These are phyloP conservation scores for Tilletia horrida DNA, from an alignment of 1,284 basidiomycete genomes.

Conservation along the genomic window DNA sequence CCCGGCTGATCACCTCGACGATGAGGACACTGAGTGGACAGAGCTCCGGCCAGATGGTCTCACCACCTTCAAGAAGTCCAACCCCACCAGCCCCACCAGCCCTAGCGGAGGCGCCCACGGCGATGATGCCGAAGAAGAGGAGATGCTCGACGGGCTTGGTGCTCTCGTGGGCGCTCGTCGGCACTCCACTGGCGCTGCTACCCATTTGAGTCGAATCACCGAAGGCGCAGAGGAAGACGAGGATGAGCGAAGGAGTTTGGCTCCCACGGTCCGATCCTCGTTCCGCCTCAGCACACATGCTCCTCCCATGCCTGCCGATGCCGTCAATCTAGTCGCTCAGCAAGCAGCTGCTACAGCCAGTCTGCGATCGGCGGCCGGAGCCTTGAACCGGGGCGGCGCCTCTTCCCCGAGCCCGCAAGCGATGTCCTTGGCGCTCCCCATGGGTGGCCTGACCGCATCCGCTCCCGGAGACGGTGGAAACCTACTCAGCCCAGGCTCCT, in stretches of 20 bases:
- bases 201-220: constrained; percentile 38
- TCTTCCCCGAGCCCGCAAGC: not conserved
- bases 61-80: constrained; percentile 26
- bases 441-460: not conserved
- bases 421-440: not conserved
- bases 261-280: not conserved
- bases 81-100: not conserved
- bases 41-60: constrained; percentile 26
- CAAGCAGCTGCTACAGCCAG: not conserved
- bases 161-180: constrained; percentile 26
- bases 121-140: constrained; percentile 15
- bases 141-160: constrained; percentile 28
- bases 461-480: too few species aligned
- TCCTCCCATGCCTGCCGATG: constrained; percentile 10
- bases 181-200: constrained; percentile 33
- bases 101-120: not conserved
- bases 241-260: constrained; percentile 17
- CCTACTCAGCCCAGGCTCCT: too few species aligned
- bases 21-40: constrained; percentile 37
- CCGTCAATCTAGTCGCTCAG: not conserved
- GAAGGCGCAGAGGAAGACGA: constrained; percentile 42
- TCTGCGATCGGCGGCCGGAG: not conserved
- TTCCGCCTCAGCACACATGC: constrained; percentile 1
- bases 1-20: constrained; percentile 19
- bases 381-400: not conserved